Evolutionary conservation across 2,329 filamentous ascomycete species (phyloP).

Genomic region (Aureobasidium sp.): DNA sequence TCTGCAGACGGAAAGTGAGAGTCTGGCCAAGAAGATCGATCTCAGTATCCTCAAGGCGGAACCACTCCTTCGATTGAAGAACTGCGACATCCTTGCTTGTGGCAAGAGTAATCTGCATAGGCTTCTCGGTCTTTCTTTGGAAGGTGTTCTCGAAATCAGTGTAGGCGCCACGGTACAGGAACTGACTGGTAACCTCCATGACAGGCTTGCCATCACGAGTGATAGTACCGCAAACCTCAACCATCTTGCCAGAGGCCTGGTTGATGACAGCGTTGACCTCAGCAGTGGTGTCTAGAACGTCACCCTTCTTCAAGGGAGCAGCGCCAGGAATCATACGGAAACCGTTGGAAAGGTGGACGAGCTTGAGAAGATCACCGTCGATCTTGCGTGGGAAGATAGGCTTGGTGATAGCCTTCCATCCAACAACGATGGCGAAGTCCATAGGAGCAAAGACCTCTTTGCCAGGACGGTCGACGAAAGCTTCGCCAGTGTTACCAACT

Average conservation of each 20-base stretch:
- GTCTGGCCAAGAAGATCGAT: conserved; percentile 88
- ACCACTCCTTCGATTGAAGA: conserved; percentile 95
- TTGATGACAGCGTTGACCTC: conserved; percentile 98
- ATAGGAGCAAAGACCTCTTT: conserved; percentile 94
- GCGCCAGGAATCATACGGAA: conserved; percentile 98
- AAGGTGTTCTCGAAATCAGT: conserved; percentile 96
- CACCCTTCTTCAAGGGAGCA: conserved; percentile 89
- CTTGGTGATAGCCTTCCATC: conserved; percentile 88
- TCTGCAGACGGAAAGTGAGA: conserved; percentile 90
- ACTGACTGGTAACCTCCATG: conserved; percentile 98
- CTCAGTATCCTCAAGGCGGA: conserved; percentile 75
- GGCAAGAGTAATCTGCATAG: conserved; percentile 82
- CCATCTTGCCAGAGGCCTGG: conserved; percentile 98
- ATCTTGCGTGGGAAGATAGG: conserved; percentile 96
- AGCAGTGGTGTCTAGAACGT: conserved; percentile 83
- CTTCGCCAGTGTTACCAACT: conserved; percentile 94
- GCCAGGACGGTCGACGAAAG: conserved; percentile 89
- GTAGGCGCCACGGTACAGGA: conserved; percentile 90
- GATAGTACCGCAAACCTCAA: conserved; percentile 98
- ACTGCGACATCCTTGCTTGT: conserved; percentile 90
- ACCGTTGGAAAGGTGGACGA: conserved; percentile 92
- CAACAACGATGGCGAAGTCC: conserved; percentile 56
- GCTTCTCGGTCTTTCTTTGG: conserved; percentile 92
- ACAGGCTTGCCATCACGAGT: conserved; percentile 72
- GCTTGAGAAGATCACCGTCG: conserved; percentile 89